These are phyloP conservation scores for Pythium phragmiticola DNA, from an alignment of 352 stramenopile species.

Conservation along the genomic window DNA sequence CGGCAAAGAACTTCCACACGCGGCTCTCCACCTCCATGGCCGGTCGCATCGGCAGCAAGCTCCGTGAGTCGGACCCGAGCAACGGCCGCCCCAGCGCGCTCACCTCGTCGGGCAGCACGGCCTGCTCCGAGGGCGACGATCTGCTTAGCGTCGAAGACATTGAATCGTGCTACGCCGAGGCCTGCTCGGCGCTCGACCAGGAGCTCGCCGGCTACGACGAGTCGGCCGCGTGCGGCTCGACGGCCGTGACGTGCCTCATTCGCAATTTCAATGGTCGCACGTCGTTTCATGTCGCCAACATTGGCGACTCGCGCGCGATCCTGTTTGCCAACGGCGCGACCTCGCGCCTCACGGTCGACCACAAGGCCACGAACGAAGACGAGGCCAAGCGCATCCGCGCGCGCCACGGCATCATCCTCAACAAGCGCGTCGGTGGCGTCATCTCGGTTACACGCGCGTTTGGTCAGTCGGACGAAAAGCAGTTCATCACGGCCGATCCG, in stretches of 20 bases:
- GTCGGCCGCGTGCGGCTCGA: slow-evolving; percentile 63
- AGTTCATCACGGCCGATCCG: slow-evolving; percentile 69
- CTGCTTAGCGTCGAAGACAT: slow-evolving; percentile 61
- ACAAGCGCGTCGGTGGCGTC: slow-evolving; percentile 73
- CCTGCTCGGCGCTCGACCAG: slow-evolving; percentile 60
- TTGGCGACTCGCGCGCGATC: slow-evolving; percentile 76
- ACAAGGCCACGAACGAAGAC: slow-evolving; percentile 77
- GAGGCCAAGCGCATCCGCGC: slow-evolving; percentile 72
- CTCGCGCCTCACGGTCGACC: slow-evolving; percentile 64
- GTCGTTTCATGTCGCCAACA: slow-evolving; percentile 73
- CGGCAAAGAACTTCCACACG: slow-evolving; percentile 64
- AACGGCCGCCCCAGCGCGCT: slow-evolving; percentile 40
- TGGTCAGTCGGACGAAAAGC: slow-evolving; percentile 80
- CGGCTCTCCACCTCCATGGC: slow-evolving; percentile 48
- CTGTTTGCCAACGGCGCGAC: slow-evolving; percentile 51
- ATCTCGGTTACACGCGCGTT: slow-evolving; percentile 74
- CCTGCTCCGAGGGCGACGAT: slow-evolving; percentile 40
- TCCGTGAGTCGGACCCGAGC: slow-evolving; percentile 26
- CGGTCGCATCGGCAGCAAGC: slow-evolving; percentile 40
- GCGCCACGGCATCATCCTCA: slow-evolving; percentile 79
- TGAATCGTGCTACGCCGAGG: slow-evolving; percentile 54
- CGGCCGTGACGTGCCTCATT: slow-evolving; percentile 74
- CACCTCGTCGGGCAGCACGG: slow-evolving; percentile 51
- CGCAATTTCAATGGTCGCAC: slow-evolving; percentile 54
- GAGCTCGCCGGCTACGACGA: slow-evolving; percentile 70